Base-by-base conservation (phyloP, 2,329 filamentous ascomycete species). In the Colletotrichum aenigma region DNA sequence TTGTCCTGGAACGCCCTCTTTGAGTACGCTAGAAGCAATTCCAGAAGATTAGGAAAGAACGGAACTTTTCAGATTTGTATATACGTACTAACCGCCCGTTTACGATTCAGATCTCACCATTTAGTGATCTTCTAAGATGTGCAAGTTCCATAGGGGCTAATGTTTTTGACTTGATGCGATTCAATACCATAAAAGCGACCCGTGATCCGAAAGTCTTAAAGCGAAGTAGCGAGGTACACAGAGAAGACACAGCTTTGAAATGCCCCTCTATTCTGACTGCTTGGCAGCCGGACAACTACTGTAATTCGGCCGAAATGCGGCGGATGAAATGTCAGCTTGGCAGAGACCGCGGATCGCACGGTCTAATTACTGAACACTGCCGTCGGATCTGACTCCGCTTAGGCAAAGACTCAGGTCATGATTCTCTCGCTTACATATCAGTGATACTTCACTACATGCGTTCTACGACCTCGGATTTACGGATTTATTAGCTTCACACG, bases 61-160 rank as follows among this genome's bases (percentile, higher is more conserved):
- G 38, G 0, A 43, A 10, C 16, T n/a, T 43, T 43, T n/a, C 38
- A 43, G 0, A 43, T n/a, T 43, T 43, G 18, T n/a, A n/a, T 18
- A 0, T 43, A 21, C n/a, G 18, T 0, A 9, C 43, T 0, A 6
- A 7, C 13, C n/a, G 10, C n/a, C 6, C 6, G 13, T 1, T 21
- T 48, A 48, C 43, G 9, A n/a, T 6, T 4, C n/a, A n/a, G n/a
- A n/a, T n/a, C n/a, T 12, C 18, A 3, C 12, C 38, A 43, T n/a
- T 18, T 2, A n/a, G 9, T 43, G 9, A n/a, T 43, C 9, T 2
- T 43, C 5, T n/a, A 6, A n/a, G 18, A 43, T 43, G 38, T n/a
- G 38, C 5, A 5, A 43, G 18, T 43, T 43, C 38, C 38, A 4
- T 12, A 43, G 38, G 9, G 0, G n/a, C 43, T 48, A n/a, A 10